These are phyloP conservation scores for Dictyophora rubrovolvata DNA, from an alignment of 768 basidiomycete genomes.

Conservation along the genomic window DNA sequence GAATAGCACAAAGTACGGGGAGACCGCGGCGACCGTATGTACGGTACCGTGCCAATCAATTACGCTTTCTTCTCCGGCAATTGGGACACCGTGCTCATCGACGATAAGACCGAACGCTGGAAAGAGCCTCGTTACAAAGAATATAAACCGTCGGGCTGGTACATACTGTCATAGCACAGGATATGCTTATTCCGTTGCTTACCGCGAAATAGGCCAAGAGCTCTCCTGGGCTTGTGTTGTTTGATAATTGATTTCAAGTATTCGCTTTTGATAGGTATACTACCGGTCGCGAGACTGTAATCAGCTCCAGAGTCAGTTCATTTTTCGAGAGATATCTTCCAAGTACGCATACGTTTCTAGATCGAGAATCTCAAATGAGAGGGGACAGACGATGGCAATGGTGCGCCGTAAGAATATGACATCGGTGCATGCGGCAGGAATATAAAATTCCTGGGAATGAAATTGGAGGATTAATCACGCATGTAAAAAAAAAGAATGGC, in stretches of 20 bases:
- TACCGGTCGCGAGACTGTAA: not conserved
- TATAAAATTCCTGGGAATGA: not conserved
- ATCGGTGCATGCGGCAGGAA: slow-evolving; percentile 2
- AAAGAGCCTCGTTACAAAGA: not conserved
- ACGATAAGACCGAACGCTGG: slow-evolving; percentile 7
- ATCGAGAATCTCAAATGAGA: slow-evolving; percentile 5
- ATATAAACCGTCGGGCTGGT: not conserved
- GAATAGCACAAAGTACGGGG: slow-evolving; percentile 8
- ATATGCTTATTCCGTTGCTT: not conserved
- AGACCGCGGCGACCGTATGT: not conserved
- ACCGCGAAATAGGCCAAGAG: not conserved
- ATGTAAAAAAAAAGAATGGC: not conserved
- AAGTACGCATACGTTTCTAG: not conserved
- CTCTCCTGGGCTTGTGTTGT: slow-evolving; percentile 2
- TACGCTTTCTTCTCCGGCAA: not conserved
- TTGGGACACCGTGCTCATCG: not conserved
- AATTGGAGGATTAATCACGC: not conserved
- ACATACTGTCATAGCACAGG: slow-evolving; percentile 7
- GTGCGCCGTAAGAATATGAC: not conserved
- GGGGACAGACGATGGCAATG: not conserved
- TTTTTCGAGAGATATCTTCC: not conserved
- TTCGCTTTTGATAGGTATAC: not conserved
- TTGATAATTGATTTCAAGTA: not conserved
- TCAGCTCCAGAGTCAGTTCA: not conserved
- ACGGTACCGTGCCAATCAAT: slow-evolving; percentile 9